Evolutionary conservation across 1,139 yeast species (phyloP).

Genomic region (Pichia sp.): DNA sequence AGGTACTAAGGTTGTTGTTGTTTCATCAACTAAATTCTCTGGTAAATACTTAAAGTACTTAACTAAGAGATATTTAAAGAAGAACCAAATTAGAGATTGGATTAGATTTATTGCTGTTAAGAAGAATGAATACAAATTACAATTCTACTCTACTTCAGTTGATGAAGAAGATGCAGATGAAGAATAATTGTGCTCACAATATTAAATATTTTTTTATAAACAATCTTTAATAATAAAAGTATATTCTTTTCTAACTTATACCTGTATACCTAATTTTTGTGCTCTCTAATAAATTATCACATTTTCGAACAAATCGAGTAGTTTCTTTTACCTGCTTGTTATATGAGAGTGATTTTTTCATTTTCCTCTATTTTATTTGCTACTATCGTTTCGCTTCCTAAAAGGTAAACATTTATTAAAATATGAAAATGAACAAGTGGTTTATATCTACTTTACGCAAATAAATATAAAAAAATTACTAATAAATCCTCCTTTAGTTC

Average conservation of each 20-base stretch:
- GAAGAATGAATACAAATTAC: constrained; percentile 95
- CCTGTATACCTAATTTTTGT: neutral
- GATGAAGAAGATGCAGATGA: constrained; percentile 86
- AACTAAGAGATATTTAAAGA: constrained; percentile 99
- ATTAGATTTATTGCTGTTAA: constrained; percentile 96
- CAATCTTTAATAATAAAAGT: constrained; percentile 3
- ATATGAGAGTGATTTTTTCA: too few species aligned
- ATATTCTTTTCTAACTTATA: constrained; percentile 8
- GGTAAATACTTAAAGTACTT: constrained; percentile 99
- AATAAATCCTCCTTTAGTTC: too few species aligned
- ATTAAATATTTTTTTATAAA: constrained; percentile 1
- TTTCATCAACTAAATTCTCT: constrained; percentile 91
- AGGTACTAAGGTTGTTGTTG: constrained; percentile 78
- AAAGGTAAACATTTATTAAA: neutral
- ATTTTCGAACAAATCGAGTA: too few species aligned
- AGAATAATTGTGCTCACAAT: constrained; percentile 43
- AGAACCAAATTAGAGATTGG: constrained; percentile 99
- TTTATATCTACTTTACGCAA: too few species aligned
- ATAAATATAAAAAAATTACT: too few species aligned
- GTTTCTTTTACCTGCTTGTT: too few species aligned
- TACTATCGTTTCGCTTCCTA: neutral
- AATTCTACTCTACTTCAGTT: constrained; percentile 97
- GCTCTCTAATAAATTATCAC: too few species aligned
- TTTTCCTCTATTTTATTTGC: neutral
- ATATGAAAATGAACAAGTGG: neutral